Percentiles rank a stretch among this genome's conserved stretches.
Conservation (phyloP, 2,329 filamentous ascomycete genomes). For the Blastomyces silverae region DNA sequence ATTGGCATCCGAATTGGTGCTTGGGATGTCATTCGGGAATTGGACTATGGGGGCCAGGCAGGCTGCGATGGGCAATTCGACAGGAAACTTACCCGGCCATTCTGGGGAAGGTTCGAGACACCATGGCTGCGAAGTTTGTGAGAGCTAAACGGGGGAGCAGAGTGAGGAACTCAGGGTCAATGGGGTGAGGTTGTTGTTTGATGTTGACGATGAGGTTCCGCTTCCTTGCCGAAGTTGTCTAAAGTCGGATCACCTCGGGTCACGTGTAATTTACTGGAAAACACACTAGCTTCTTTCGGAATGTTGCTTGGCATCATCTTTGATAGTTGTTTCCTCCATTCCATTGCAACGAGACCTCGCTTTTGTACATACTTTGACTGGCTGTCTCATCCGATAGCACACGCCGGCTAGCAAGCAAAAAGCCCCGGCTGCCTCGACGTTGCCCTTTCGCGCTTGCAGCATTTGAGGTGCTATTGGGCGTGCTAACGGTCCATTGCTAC, state of each 20-base stretch:
- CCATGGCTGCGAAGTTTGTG: constrained; percentile 33
- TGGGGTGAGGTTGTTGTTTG: constrained; percentile 17
- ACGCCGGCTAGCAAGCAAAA: not conserved
- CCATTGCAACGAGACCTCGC: not conserved
- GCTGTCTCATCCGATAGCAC: not conserved
- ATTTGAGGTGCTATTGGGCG: no score
- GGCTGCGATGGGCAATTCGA: not conserved
- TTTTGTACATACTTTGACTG: not conserved
- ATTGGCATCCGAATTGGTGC: not conserved
- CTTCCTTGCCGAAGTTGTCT: not conserved
- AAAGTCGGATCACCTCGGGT: constrained; percentile 8
- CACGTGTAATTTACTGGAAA: not conserved
- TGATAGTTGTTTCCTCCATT: no score
- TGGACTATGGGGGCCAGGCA: not conserved
- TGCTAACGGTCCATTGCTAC: not conserved
- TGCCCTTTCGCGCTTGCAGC: not conserved
- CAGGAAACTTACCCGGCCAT: constrained; percentile 38
- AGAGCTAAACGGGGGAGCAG: constrained; percentile 13
- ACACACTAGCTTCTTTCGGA: not conserved
- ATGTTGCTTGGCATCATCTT: not conserved
- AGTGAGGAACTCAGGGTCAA: constrained; percentile 25
- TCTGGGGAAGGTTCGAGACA: constrained; percentile 39
- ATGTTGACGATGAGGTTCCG: constrained; percentile 1
- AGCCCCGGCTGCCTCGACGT: not conserved
- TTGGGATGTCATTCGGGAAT: not conserved